Evolutionary conservation across 2,329 filamentous ascomycete genomes (phyloP).

Genomic region (Alternaria ventricosa): DNA sequence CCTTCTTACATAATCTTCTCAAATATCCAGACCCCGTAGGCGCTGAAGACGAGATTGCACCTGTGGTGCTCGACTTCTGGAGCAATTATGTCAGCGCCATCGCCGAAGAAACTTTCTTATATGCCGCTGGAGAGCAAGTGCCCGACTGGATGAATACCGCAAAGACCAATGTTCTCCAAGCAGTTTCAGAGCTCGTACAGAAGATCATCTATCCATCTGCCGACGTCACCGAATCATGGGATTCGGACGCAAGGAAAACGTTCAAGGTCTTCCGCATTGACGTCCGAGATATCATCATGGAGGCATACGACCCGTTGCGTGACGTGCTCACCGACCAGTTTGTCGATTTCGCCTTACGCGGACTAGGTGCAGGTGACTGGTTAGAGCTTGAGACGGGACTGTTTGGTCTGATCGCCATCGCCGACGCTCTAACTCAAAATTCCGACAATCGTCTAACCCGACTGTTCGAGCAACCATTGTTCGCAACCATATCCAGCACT

Average conservation of each 20-base stretch:
- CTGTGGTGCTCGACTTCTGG: conserved; percentile 81
- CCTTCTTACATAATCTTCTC: conserved; percentile 69
- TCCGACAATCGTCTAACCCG: conserved; percentile 64
- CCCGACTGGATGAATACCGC: conserved; percentile 65
- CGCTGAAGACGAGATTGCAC: conserved; percentile 76
- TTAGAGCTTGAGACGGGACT: conserved; percentile 59
- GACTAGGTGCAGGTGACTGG: conserved; percentile 54
- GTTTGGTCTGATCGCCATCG: conserved; percentile 70
- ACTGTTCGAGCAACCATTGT: conserved; percentile 69
- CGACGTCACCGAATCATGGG: conserved; percentile 69
- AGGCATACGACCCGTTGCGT: conserved; percentile 66
- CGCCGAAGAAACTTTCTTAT: conserved; percentile 60
- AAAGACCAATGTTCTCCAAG: conserved; percentile 66
- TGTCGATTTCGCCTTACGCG: conserved; percentile 52
- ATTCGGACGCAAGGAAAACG: conserved; percentile 69
- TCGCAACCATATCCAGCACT: conserved; percentile 55
- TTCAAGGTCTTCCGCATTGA: conserved; percentile 79
- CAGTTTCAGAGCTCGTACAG: conserved; percentile 69
- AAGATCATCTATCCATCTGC: conserved; percentile 72
- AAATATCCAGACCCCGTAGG: conserved; percentile 70
- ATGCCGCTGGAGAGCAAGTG: conserved; percentile 41
- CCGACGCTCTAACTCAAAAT: conserved; percentile 69
- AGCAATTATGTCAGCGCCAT: conserved; percentile 73
- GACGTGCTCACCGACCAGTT: conserved; percentile 55
- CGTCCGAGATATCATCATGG: conserved; percentile 77